Evolutionary conservation across 345 rosid species (phyloP).

Genomic region (Citrus hindsii): DNA sequence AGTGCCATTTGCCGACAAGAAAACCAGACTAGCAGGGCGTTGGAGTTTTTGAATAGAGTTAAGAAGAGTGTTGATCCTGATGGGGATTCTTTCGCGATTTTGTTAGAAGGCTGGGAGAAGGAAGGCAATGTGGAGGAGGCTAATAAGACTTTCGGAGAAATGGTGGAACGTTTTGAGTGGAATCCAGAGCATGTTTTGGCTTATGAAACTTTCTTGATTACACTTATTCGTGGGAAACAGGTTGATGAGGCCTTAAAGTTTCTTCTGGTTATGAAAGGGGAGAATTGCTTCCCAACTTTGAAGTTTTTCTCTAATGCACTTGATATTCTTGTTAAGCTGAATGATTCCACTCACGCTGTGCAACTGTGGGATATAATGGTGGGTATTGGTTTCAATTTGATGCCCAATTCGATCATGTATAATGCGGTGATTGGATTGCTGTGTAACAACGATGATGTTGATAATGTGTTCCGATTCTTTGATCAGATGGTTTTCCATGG

Average conservation of each 20-base stretch:
- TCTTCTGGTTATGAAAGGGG: constrained; percentile 41
- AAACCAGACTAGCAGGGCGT: constrained; percentile 30
- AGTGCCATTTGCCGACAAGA: constrained; percentile 43
- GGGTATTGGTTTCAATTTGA: constrained; percentile 22
- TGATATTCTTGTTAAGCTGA: constrained; percentile 38
- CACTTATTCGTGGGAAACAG: constrained; percentile 29
- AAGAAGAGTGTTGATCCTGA: constrained; percentile 38
- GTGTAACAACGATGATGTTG: constrained; percentile 38
- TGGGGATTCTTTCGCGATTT: constrained; percentile 45
- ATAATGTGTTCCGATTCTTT: constrained; percentile 40
- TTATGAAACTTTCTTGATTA: constrained; percentile 39
- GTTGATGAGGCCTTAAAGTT: constrained; percentile 40
- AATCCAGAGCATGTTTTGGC: constrained; percentile 20
- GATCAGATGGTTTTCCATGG: constrained; percentile 53
- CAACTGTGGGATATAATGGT: constrained; percentile 46
- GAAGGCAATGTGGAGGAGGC: constrained; percentile 49
- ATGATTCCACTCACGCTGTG: constrained; percentile 26
- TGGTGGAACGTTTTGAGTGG: constrained; percentile 46
- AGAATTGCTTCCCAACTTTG: constrained; percentile 50
- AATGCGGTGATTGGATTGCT: constrained; percentile 42
- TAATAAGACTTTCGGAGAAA: constrained; percentile 47
- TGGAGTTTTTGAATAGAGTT: constrained; percentile 38
- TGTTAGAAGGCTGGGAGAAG: constrained; percentile 65
- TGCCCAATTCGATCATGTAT: constrained; percentile 49
- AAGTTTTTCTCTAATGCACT: constrained; percentile 45